A percentile compares a stretch with the other conserved stretches of the same genome.
Conservation (phyloP, 2,329 filamentous ascomycete genomes). For the Periconia sp. region DNA sequence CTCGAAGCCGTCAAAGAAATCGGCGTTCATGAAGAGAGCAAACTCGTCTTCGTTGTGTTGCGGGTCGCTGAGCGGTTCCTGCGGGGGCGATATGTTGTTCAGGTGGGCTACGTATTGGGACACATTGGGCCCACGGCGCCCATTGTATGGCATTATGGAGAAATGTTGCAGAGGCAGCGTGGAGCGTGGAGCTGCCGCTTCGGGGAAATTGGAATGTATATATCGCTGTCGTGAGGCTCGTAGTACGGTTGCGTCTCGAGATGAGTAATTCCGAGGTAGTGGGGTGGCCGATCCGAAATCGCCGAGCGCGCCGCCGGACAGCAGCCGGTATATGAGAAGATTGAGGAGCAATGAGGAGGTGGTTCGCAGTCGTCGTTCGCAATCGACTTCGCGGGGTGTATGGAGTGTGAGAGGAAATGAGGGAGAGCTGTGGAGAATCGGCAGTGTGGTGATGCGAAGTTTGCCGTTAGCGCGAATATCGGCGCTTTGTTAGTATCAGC, state of each 20-base stretch:
- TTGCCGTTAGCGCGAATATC: too few species aligned
- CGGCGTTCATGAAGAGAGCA: conserved; percentile 61
- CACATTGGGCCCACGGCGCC: conserved; percentile 82
- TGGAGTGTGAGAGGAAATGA: too few species aligned
- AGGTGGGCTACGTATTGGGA: conserved; percentile 88
- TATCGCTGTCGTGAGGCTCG: background rate
- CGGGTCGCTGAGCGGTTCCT: conserved; percentile 35
- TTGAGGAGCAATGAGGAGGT: too few species aligned
- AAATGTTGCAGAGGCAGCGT: conserved; percentile 9
- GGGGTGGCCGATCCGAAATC: too few species aligned
- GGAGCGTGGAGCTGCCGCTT: conserved; percentile 15
- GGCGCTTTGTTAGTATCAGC: too few species aligned
- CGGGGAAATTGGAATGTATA: conserved; percentile 16
- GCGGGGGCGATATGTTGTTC: conserved; percentile 67
- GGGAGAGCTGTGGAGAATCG: too few species aligned
- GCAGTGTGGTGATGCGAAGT: too few species aligned
- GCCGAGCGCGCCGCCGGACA: too few species aligned
- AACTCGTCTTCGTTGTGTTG: conserved; percentile 56
- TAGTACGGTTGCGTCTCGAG: background rate
- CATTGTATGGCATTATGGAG: conserved; percentile 72
- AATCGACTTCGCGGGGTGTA: too few species aligned
- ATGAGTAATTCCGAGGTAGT: background rate
- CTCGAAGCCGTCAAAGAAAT: conserved; percentile 72
- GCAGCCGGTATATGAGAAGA: too few species aligned
- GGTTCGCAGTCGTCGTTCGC: too few species aligned